phyloP scores from a whole-genome alignment of 805 yeast genomes.

The Saccharomycopsis fermentans region DNA sequence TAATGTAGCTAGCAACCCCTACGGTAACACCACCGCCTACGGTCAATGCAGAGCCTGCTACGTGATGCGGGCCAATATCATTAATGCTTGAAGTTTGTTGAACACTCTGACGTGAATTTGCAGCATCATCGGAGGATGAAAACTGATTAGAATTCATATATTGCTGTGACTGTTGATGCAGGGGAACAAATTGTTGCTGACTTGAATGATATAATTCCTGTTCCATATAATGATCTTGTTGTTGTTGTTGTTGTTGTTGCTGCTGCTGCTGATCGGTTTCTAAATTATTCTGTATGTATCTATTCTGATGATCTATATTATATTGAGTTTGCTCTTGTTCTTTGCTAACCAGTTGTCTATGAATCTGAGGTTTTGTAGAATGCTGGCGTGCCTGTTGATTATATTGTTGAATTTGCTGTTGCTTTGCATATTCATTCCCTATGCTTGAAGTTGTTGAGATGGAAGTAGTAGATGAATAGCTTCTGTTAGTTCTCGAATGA shows the following conservation, averaged over 20 bases:
- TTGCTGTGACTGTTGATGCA: not conserved
- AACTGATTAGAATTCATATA: constrained; percentile 7
- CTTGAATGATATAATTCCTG: constrained; percentile 1
- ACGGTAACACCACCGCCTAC: not conserved
- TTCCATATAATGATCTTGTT: not conserved
- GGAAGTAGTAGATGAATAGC: not conserved
- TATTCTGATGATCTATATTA: not conserved
- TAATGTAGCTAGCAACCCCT: not conserved
- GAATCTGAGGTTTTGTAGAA: not conserved
- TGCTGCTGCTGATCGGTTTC: constrained; percentile 1
- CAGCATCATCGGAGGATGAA: not conserved
- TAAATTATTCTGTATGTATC: no score
- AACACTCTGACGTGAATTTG: not conserved
- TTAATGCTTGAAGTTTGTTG: not conserved
- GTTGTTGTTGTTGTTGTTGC: constrained; percentile 5
- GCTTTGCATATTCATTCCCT: not conserved
- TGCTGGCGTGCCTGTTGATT: no score
- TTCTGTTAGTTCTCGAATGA: not conserved
- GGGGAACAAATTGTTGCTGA: not conserved
- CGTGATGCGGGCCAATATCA: not conserved
- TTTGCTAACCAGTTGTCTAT: not conserved
- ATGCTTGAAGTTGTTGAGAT: not conserved
- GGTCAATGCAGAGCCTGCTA: not conserved
- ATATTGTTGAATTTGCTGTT: not conserved
- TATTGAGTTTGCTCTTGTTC: not conserved